Evolutionary conservation across 1,284 basidiomycete species (phyloP).

Genomic region (Malassezia obtusa): DNA sequence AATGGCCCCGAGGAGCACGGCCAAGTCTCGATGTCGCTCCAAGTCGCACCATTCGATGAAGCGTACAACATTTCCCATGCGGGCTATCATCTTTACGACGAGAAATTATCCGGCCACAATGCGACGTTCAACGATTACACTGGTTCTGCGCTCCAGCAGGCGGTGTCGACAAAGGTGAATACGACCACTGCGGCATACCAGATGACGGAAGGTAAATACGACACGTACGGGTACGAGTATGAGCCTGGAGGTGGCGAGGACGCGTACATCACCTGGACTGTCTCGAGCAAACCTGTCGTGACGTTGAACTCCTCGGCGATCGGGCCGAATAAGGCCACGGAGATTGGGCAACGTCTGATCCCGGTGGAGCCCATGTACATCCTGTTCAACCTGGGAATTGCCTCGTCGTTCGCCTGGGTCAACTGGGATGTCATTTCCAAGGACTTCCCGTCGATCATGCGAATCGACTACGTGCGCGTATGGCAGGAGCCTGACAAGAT

Average conservation of each 20-base stretch:
- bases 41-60: conserved; percentile 39
- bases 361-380: conserved; percentile 53
- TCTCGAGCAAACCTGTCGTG: conserved; percentile 21
- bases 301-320: conserved; percentile 62
- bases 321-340: conserved; percentile 57
- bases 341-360: conserved; percentile 65
- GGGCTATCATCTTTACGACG: conserved; percentile 5
- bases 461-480: conserved; percentile 31
- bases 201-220: conserved; percentile 18
- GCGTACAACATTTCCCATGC: conserved; percentile 49
- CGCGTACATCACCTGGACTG: conserved; percentile 32
- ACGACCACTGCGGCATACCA: conserved; percentile 32
- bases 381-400: conserved; percentile 36
- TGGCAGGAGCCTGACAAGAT: conserved; percentile 35
- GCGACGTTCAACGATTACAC: conserved; percentile 27
- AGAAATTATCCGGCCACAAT: not conserved
- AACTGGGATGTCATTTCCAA: conserved; percentile 19
- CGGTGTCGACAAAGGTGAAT: conserved; percentile 37
- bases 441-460: conserved; percentile 21
- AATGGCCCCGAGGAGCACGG: conserved; percentile 21
- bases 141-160: conserved; percentile 41
- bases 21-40: conserved; percentile 31
- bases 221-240: conserved; percentile 58
- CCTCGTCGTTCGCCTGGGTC: conserved; percentile 23
- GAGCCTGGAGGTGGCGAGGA: conserved; percentile 15